A percentile compares a stretch with the other conserved stretches of the same genome.
phyloP scores from a whole-genome alignment of 495 filamentous ascomycete species.

The Aspergillus asperescens region DNA sequence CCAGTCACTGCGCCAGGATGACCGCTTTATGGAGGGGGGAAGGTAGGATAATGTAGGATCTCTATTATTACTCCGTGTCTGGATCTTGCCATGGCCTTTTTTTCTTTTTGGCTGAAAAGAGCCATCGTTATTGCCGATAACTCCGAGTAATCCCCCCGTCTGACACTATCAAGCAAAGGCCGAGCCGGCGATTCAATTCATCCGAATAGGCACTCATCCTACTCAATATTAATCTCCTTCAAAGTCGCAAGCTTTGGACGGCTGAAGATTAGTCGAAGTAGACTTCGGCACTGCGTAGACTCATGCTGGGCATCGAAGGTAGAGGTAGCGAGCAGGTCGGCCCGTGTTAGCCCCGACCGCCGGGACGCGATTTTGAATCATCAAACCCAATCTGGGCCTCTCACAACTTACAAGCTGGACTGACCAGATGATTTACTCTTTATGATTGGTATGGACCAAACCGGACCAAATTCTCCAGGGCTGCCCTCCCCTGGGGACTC shows the following conservation, averaged over 20 bases:
- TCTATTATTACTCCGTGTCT: too few species aligned
- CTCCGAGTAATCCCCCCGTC: background rate
- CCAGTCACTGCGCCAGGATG: background rate
- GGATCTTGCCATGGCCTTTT: background rate
- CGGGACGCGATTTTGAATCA: background rate
- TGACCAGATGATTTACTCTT: background rate
- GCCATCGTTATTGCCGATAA: conserved; percentile 5
- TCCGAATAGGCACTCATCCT: background rate
- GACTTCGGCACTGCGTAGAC: background rate
- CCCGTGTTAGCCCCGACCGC: conserved; percentile 32
- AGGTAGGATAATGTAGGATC: background rate
- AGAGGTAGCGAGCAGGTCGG: conserved; percentile 18
- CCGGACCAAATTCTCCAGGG: conserved; percentile 29
- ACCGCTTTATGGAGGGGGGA: background rate
- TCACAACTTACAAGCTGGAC: background rate
- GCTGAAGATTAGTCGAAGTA: background rate
- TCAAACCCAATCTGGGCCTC: conserved; percentile 2
- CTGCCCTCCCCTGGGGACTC: conserved; percentile 34
- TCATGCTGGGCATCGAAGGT: too few species aligned
- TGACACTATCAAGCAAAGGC: background rate
- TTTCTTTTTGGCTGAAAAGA: background rate
- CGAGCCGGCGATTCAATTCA: too few species aligned
- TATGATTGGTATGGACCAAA: conserved; percentile 37
- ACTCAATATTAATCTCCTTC: too few species aligned
- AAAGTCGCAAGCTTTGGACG: too few species aligned